Evolutionary conservation across 2,329 filamentous ascomycete species (phyloP).

Genomic region (Raffaelea albimanens): DNA sequence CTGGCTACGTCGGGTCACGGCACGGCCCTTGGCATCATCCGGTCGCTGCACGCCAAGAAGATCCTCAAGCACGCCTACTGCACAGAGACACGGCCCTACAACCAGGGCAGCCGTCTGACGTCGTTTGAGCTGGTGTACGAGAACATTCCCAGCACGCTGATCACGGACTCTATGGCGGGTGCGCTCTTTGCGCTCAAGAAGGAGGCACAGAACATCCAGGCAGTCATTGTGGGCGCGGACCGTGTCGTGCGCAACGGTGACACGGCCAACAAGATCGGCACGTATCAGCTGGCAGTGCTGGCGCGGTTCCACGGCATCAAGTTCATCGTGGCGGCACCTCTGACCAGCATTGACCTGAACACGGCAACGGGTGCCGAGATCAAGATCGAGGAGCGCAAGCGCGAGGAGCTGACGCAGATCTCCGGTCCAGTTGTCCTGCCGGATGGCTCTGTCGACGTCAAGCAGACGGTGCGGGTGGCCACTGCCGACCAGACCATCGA

Average conservation of each 20-base stretch:
- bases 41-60: slow-evolving; percentile 59
- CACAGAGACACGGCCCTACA: slow-evolving; percentile 94
- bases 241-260: slow-evolving; percentile 93
- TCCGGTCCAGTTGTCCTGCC: slow-evolving; percentile 62
- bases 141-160: slow-evolving; percentile 77
- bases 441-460: slow-evolving; percentile 54
- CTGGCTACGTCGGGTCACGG: slow-evolving; percentile 97
- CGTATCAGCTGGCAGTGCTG: slow-evolving; percentile 84
- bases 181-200: slow-evolving; percentile 63
- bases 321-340: slow-evolving; percentile 89
- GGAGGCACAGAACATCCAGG: slow-evolving; percentile 59
- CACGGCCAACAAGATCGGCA: slow-evolving; percentile 97
- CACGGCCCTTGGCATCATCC: slow-evolving; percentile 88
- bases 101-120: slow-evolving; percentile 90
- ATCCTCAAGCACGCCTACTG: slow-evolving; percentile 80
- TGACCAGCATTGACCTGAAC: slow-evolving; percentile 82
- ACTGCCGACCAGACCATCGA: slow-evolving; percentile 69
- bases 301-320: slow-evolving; percentile 82
- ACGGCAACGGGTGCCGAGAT: slow-evolving; percentile 73
- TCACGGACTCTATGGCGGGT: slow-evolving; percentile 95
- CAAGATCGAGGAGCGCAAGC: slow-evolving; percentile 78
- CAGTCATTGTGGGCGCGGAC: slow-evolving; percentile 90
- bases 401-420: slow-evolving; percentile 74
- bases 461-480: slow-evolving; percentile 60
- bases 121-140: slow-evolving; percentile 96